Base-by-base conservation (phyloP, 1,284 basidiomycete species). In the Ustilago trichophora region DNA sequence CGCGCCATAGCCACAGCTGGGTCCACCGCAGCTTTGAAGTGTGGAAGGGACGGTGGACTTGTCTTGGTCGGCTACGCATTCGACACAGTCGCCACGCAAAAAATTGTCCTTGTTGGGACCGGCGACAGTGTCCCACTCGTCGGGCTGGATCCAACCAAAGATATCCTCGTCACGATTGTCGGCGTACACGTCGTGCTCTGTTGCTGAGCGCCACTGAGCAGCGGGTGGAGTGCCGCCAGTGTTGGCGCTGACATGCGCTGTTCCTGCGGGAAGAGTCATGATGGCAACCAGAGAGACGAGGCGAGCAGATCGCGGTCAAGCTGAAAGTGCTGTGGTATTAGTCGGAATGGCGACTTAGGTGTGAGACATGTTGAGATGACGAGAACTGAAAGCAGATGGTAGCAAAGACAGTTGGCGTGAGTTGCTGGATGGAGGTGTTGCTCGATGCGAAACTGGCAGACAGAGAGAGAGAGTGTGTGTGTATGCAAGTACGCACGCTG, bases 91-190 rank as follows among this genome's bases (percentile, higher is more conserved):
- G 8, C 59, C 66, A 16, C 55, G 58, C 47, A 69, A 41, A 22
- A 69, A 69, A 40, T 63, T 57, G 49, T 25, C 36, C 51, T 63
- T 69, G 59, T 64, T 69, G 27, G 35, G 37, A 11, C 66, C 66
- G 6, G 66, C 66, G 22, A 69, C 48, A 15, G 55, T 69, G 12
- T 69, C 59, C 66, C 66, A 69, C 36, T 69, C 66, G 32, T 69
- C 55, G 19, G 66, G 66, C 22, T 69, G 66, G 15, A 69, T 41
- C 66, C 66, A 69, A n/a, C 66, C 66, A 56, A 69, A 69, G 55
- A 64, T 58, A 50, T 69, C 43, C 40, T 69, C 66, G 33, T 52
- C 54, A 18, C 58, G 65, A 29, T 68, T 68, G 54, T 68, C 65
- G 35, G 65, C 65, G 22, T 52, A 62, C 26, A 68, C 65, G 25